These are phyloP conservation scores for Phellinidium pouzarii DNA, from an alignment of 1,284 basidiomycete species.

Conservation along the genomic window DNA sequence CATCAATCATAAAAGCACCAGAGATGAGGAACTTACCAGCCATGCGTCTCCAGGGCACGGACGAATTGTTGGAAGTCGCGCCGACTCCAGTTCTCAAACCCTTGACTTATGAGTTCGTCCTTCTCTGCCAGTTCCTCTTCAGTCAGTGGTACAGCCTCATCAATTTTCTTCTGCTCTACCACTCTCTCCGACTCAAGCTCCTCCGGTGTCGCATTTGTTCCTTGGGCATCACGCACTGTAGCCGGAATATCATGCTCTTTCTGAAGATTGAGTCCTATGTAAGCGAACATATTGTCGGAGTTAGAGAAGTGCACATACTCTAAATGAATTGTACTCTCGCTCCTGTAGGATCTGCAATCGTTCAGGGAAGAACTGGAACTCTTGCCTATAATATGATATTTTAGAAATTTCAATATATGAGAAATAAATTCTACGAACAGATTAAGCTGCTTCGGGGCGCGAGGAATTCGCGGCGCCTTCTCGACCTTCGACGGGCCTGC, in stretches of 20 bases:
- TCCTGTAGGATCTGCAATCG: constrained; percentile 83
- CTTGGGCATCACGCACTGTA: constrained; percentile 61
- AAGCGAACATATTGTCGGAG: neutral
- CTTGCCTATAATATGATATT: constrained; percentile 53
- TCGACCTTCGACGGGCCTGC: constrained; percentile 74
- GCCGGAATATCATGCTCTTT: constrained; percentile 73
- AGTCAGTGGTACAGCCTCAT: constrained; percentile 80
- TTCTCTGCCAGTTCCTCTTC: constrained; percentile 82
- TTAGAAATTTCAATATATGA: neutral
- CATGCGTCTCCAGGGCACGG: constrained; percentile 78
- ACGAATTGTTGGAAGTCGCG: constrained; percentile 93
- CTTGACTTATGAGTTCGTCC: constrained; percentile 70
- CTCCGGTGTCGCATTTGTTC: constrained; percentile 75
- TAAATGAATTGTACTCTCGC: constrained; percentile 78
- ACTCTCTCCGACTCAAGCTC: constrained; percentile 78
- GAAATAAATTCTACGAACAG: constrained; percentile 43
- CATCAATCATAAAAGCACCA: neutral
- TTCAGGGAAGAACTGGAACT: constrained; percentile 96
- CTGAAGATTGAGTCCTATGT: constrained; percentile 28
- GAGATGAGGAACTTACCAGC: constrained; percentile 53
- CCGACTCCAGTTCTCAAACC: constrained; percentile 88
- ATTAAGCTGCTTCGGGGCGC: constrained; percentile 85
- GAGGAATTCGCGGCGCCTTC: constrained; percentile 77
- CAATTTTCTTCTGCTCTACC: constrained; percentile 82
- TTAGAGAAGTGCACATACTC: constrained; percentile 37